phyloP scores from a whole-genome alignment of 2,329 filamentous ascomycete genomes.

The Corniculantispora saksenae region DNA sequence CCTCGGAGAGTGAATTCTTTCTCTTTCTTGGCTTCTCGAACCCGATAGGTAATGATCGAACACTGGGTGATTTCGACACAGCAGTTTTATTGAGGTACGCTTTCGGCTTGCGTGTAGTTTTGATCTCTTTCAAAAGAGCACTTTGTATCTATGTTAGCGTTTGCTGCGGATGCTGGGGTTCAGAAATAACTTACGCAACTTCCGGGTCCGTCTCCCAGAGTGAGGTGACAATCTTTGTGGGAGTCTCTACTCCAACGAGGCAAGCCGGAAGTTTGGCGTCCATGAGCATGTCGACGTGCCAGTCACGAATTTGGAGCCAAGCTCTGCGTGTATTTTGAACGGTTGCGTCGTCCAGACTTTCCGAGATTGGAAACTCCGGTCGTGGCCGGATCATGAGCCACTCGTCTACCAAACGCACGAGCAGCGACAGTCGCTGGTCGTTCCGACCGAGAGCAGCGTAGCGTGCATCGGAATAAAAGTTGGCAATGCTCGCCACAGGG shows the following conservation, averaged over 20 bases:
- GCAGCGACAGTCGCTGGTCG: neutral
- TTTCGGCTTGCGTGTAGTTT: neutral
- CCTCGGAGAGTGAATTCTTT: neutral
- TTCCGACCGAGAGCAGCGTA: neutral
- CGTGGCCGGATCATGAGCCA: constrained; percentile 1
- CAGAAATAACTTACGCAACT: neutral
- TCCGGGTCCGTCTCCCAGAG: constrained; percentile 5
- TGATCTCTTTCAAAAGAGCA: neutral
- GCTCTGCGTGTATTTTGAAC: neutral
- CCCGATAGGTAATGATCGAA: no score
- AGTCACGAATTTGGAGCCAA: constrained; percentile 8
- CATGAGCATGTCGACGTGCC: constrained; percentile 18
- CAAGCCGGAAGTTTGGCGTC: constrained; percentile 6
- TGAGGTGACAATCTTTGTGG: constrained; percentile 1
- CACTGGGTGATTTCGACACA: neutral
- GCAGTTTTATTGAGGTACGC: neutral
- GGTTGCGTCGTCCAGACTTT: neutral
- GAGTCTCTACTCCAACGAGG: neutral
- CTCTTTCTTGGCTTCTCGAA: neutral
- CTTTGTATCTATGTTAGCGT: neutral
- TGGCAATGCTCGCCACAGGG: neutral
- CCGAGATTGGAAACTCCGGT: neutral
- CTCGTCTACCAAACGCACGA: constrained; percentile 13
- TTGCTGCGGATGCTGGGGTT: no score
- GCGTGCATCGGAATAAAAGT: constrained; percentile 5